Percentiles rank a stretch among this genome's conserved stretches.
Conservation (phyloP, 2,329 filamentous ascomycete genomes). For the Neurospora crassa region DNA sequence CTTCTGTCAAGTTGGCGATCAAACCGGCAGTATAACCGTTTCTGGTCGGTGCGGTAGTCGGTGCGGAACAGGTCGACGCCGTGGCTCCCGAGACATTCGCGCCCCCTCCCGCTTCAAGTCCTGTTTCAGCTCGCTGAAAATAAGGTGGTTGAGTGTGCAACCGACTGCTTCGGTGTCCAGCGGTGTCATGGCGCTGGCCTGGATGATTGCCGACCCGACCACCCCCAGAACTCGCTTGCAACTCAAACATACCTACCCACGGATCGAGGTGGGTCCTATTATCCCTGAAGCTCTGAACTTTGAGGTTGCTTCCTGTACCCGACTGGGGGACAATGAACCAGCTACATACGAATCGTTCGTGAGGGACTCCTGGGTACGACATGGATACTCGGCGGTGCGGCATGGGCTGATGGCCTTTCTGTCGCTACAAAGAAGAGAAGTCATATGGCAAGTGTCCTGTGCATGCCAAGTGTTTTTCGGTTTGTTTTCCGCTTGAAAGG, state of each 20-base stretch:
- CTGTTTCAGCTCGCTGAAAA: background rate
- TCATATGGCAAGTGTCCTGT: background rate
- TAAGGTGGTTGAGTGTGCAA: background rate
- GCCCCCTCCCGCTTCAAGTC: background rate
- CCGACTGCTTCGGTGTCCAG: background rate
- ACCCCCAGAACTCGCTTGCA: background rate
- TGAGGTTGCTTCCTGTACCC: background rate
- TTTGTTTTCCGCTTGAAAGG: background rate
- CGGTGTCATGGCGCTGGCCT: background rate
- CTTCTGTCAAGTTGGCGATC: background rate
- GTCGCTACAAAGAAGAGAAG: background rate
- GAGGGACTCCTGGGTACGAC: background rate
- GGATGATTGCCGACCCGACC: background rate
- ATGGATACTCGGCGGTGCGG: background rate
- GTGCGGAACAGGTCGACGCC: background rate
- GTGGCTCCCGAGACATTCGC: background rate
- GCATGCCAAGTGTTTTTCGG: background rate
- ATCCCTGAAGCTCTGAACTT: background rate
- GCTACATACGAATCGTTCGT: background rate
- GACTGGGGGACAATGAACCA: background rate
- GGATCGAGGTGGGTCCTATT: background rate
- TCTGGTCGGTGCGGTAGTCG: background rate
- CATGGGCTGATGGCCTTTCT: background rate
- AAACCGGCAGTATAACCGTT: background rate
- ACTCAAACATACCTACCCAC: background rate